phyloP scores from a whole-genome alignment of 2,329 filamentous ascomycete species.

The Orbilia blumenaviensis region DNA sequence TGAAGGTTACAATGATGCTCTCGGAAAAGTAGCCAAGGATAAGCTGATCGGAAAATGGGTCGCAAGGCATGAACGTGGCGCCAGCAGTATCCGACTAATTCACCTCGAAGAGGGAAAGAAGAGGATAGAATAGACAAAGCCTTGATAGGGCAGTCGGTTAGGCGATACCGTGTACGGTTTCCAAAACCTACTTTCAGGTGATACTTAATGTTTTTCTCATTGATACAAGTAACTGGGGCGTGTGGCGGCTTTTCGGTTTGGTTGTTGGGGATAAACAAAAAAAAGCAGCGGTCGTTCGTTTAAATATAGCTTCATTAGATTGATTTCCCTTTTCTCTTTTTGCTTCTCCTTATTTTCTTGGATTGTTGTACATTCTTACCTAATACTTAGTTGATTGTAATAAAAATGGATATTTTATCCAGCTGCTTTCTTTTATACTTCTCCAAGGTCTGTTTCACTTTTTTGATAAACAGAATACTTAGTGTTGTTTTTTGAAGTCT shows the following conservation, averaged over 20 bases:
- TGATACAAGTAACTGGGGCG: no score
- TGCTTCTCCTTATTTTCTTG: no score
- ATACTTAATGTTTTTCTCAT: no score
- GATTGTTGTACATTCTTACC: conserved; percentile 8
- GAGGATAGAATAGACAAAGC: conserved; percentile 77
- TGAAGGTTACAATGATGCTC: conserved; percentile 88
- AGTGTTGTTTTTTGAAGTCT: not conserved
- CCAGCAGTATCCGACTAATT: conserved; percentile 66
- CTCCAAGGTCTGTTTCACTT: no score
- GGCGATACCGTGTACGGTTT: no score
- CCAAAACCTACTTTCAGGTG: no score
- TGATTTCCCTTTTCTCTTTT: not conserved
- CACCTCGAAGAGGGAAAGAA: conserved; percentile 90
- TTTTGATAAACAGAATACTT: no score
- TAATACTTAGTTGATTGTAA: conserved; percentile 11
- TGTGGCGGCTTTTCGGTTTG: not conserved
- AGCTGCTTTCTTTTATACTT: not conserved
- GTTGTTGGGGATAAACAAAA: not conserved
- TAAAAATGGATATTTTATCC: not conserved
- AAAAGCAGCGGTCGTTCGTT: conserved; percentile 7
- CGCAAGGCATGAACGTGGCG: conserved; percentile 76
- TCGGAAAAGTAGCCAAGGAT: conserved; percentile 82
- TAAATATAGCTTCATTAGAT: not conserved
- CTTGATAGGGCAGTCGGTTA: not conserved
- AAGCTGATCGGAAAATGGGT: conserved; percentile 72